Conservation (phyloP, 2,329 filamentous ascomycete species). For the Blastomyces silverae region DNA sequence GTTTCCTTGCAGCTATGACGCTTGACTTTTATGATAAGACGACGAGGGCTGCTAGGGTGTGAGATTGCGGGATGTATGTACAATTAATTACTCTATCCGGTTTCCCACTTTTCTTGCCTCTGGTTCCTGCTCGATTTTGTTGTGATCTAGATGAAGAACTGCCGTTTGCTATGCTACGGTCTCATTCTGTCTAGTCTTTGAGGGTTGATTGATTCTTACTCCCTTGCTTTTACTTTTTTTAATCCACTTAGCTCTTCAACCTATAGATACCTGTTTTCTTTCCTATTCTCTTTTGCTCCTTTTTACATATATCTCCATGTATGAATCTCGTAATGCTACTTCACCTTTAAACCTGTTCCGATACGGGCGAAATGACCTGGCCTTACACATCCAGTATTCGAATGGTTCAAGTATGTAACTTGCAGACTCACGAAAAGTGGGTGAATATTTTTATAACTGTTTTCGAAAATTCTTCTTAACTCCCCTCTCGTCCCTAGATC, state of each 20-base stretch:
- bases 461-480: neutral
- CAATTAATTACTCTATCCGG: no score
- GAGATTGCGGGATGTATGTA: constrained; percentile 7
- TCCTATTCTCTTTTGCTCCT: neutral
- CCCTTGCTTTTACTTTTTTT: neutral
- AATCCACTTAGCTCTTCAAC: neutral
- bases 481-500: neutral
- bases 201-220: neutral
- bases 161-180: neutral
- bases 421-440: no score
- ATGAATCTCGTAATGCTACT: neutral
- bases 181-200: neutral
- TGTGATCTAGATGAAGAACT: neutral
- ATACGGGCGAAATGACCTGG: neutral
- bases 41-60: constrained; percentile 34
- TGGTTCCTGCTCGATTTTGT: neutral
- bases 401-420: neutral
- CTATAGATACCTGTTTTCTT: neutral
- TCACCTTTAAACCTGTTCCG: neutral
- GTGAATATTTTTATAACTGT: no score
- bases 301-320: neutral
- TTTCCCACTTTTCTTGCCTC: constrained; percentile 8
- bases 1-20: constrained; percentile 83
- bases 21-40: constrained; percentile 79
- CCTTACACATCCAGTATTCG: neutral